phyloP scores from a whole-genome alignment of 2,329 filamentous ascomycete species.

The Tolypocladium inflatum region DNA sequence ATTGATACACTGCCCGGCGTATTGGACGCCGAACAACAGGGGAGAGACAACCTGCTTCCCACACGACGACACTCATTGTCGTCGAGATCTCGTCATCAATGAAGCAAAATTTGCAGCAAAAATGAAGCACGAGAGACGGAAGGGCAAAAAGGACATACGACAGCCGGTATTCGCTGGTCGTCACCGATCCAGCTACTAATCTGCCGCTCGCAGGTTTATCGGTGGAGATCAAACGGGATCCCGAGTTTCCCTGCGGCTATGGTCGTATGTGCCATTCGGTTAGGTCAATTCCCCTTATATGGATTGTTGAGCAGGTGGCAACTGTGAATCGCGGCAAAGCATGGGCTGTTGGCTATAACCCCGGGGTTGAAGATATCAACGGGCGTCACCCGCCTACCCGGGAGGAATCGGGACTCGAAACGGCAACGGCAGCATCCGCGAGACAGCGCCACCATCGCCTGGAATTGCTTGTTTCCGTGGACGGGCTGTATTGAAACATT shows the following conservation, averaged over 20 bases:
- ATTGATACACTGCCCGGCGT: background rate
- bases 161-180: background rate
- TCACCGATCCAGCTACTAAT: conserved; percentile 1
- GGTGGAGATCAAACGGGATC: background rate
- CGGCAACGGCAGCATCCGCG: background rate
- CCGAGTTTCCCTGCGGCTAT: background rate
- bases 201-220: background rate
- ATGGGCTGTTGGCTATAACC: background rate
- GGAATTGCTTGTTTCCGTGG: background rate
- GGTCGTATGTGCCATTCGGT: background rate
- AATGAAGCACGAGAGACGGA: background rate
- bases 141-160: background rate
- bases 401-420: background rate
- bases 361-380: background rate
- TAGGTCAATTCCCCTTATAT: background rate
- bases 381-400: background rate
- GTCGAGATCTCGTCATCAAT: background rate
- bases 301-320: background rate
- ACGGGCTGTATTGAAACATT: background rate
- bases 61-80: background rate
- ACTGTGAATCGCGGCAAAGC: background rate
- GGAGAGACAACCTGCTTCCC: background rate
- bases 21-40: background rate
- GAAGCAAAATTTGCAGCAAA: background rate
- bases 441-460: background rate